These are phyloP conservation scores for Lepiota venenata DNA, from an alignment of 768 basidiomycete genomes.

Conservation along the genomic window DNA sequence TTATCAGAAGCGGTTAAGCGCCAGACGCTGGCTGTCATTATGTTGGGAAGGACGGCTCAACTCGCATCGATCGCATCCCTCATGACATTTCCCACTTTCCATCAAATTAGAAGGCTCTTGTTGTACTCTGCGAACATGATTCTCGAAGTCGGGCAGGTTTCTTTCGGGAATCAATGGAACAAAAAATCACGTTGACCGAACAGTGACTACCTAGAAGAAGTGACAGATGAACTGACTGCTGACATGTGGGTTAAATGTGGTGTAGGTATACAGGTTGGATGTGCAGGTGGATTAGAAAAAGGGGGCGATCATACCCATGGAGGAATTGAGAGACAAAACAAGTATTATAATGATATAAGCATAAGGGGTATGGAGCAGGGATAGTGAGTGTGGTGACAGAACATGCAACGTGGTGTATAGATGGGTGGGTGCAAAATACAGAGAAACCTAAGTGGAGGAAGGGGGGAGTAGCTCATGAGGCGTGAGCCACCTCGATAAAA, in stretches of 20 bases:
- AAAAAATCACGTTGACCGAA: background rate
- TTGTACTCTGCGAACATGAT: too few relatives aligned
- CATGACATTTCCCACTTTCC: too few relatives aligned
- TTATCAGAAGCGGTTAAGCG: too few relatives aligned
- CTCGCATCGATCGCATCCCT: too few relatives aligned
- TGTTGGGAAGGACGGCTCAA: too few relatives aligned
- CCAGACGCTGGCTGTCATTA: too few relatives aligned
- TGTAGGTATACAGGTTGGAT: conserved; percentile 1
- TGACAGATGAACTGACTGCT: background rate
- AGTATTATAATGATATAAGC: conserved; percentile 7
- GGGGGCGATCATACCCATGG: background rate
- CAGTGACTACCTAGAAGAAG: background rate
- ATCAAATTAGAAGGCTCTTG: too few relatives aligned
- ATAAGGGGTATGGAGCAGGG: background rate
- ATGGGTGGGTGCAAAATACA: background rate
- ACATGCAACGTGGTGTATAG: background rate
- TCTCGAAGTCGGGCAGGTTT: too few relatives aligned
- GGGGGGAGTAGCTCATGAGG: conserved; percentile 20
- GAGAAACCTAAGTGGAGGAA: background rate
- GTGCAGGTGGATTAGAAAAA: background rate
- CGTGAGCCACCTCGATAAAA: conserved; percentile 54
- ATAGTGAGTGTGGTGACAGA: background rate
- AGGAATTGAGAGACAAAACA: background rate
- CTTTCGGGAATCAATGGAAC: background rate
- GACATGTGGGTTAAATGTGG: background rate